phyloP scores from a whole-genome alignment of 306 rosid genomes.

The Morella rubra region DNA sequence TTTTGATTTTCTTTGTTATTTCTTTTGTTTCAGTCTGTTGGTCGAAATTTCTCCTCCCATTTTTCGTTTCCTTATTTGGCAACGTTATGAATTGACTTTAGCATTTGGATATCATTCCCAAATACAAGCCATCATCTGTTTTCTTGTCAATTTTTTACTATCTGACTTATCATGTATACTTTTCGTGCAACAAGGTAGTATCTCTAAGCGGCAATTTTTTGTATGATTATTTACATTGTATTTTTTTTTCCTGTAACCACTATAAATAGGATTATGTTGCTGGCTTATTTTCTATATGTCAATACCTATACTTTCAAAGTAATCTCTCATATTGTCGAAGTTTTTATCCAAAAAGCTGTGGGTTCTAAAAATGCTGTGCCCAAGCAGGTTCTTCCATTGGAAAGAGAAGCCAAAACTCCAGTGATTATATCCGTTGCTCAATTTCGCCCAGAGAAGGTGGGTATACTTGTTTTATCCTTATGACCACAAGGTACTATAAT shows the following conservation, averaged over 20 bases:
- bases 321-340: constrained; percentile 6
- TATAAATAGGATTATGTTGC: not conserved
- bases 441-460: constrained; percentile 98
- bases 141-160: not conserved
- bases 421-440: constrained; percentile 87
- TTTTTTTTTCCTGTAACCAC: not conserved
- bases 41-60: not conserved
- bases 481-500: constrained; percentile 43
- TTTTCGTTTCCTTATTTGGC: not conserved
- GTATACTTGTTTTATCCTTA: constrained; percentile 51
- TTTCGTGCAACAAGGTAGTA: not conserved
- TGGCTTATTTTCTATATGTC: not conserved
- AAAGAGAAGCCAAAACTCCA: constrained; percentile 53
- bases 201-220: not conserved
- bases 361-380: constrained; percentile 34
- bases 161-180: not conserved
- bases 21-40: not conserved
- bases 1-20: not conserved
- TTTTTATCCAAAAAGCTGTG: constrained; percentile 16
- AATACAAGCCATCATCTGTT: not conserved
- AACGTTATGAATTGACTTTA: not conserved
- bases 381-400: constrained; percentile 82
- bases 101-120: not conserved
- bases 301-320: not conserved
- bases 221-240: not conserved